Percentiles rank a stretch among this genome's conserved stretches.
Conservation (phyloP, 2,329 filamentous ascomycete genomes). For the Hypoxylon sp. region DNA sequence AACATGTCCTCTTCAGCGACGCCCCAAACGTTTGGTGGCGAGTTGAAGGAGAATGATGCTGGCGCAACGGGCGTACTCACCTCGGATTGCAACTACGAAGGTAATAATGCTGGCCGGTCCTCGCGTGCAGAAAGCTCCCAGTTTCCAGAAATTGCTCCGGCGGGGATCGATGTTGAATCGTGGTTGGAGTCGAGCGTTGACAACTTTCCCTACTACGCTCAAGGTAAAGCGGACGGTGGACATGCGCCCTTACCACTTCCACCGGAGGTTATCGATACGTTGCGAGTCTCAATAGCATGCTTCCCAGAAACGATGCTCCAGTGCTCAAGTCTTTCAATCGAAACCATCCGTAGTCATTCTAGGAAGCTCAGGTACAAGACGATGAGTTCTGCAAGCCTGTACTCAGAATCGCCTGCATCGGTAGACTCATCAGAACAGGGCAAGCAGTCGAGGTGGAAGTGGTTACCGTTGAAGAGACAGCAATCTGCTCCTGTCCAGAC, state of each 20-base stretch:
- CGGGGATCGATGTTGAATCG: constrained; percentile 45
- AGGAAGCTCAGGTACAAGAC: constrained; percentile 63
- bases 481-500: constrained; percentile 28
- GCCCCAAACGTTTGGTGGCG: background rate
- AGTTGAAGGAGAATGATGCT: constrained; percentile 9
- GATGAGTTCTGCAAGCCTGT: constrained; percentile 33
- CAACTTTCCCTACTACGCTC: constrained; percentile 45
- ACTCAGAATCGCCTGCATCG: constrained; percentile 39
- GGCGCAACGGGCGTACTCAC: background rate
- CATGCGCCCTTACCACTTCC: constrained; percentile 63
- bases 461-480: constrained; percentile 43
- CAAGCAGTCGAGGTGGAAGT: constrained; percentile 49
- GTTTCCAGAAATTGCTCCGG: constrained; percentile 37
- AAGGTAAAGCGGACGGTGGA: constrained; percentile 45
- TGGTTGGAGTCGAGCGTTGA: constrained; percentile 48
- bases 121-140: constrained; percentile 13
- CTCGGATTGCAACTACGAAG: background rate
- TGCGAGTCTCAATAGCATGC: constrained; percentile 66
- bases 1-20: constrained; percentile 18
- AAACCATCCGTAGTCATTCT: constrained; percentile 69
- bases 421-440: constrained; percentile 31
- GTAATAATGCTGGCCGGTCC: constrained; percentile 5
- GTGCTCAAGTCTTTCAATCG: constrained; percentile 67
- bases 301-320: constrained; percentile 72
- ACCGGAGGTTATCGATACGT: constrained; percentile 66